These are phyloP conservation scores for Saccharum hybrid DNA, from an alignment of 202 grass and related monocot species.

Conservation along the genomic window DNA sequence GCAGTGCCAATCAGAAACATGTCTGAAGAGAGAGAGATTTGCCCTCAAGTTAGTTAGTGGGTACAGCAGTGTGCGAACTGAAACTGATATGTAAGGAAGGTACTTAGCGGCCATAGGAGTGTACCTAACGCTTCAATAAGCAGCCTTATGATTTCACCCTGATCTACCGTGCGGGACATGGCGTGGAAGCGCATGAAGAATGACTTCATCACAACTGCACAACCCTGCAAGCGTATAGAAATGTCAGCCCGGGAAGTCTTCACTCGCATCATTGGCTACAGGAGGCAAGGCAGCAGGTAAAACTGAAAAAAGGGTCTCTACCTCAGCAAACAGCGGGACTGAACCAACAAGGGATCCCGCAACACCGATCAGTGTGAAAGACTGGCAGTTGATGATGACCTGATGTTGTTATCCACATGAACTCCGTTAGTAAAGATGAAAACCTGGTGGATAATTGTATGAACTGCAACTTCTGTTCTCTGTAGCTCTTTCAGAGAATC, in stretches of 20 bases:
- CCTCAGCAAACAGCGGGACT: slow-evolving; percentile 81
- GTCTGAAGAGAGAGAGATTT: slow-evolving; percentile 40
- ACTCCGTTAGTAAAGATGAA: not conserved
- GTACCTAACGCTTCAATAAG: slow-evolving; percentile 74
- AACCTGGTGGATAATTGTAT: no score
- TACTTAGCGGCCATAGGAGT: not conserved
- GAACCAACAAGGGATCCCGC: slow-evolving; percentile 85
- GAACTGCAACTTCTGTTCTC: not conserved
- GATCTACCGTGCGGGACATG: slow-evolving; percentile 48
- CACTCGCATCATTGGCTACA: not conserved
- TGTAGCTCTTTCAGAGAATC: not conserved
- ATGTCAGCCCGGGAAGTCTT: not conserved
- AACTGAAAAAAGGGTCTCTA: slow-evolving; percentile 8
- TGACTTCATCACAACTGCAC: slow-evolving; percentile 61
- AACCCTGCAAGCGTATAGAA: slow-evolving; percentile 53
- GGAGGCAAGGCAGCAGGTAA: not conserved
- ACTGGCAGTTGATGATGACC: slow-evolving; percentile 64
- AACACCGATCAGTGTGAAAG: slow-evolving; percentile 71
- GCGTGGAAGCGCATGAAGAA: slow-evolving; percentile 58
- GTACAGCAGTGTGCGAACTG: not conserved
- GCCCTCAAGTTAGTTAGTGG: slow-evolving; percentile 12
- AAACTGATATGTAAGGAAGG: not conserved
- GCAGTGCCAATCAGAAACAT: slow-evolving; percentile 95
- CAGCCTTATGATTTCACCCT: slow-evolving; percentile 56
- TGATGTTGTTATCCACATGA: slow-evolving; percentile 28